Evolutionary conservation across 192 early-diverging fungal genomes (phyloP), one percentile per base, ranked within the genome.

Genomic region (Backusella westeae): DNA sequence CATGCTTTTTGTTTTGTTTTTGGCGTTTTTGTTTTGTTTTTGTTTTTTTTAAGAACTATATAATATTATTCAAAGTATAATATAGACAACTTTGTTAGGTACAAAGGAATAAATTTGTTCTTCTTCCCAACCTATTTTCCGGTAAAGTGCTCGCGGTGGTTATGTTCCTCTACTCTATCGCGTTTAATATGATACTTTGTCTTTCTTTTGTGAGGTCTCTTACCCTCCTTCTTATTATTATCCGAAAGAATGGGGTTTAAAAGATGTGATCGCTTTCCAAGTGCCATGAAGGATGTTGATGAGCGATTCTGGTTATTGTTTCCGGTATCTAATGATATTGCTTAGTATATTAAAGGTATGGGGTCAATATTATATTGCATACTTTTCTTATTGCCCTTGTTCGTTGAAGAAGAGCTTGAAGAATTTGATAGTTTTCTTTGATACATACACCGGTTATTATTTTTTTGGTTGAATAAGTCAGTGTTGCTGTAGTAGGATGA

Each of bases 221-320:
- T 63, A 29, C 56, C 56, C 56, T 63, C 56, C 26, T 63, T 63
- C 23, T 63, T 63, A 49, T 49, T 44, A 44, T 44, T 49, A 29
- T 63, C 56, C 3, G 12, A 14, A 23, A 39, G 52, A 49, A 70
- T 36, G 14, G 56, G 56, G 21, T 77, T 72, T 23, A 77, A 70
- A 21, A 77, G n/a, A 21, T 77, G 38, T 0, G 76, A 77, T 67
- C 72, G 52, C n/a, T 65, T 71, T 12, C 76, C 76, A 7, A 77
- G 41, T 8, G 39, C 41, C 76, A 72, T 66, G 26, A 46, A 42
- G 12, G 65, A 46, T 26, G 76, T 52, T 23, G 63, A 68, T 52
- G 38, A 36, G 6, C 36, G 34, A 36, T 70, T 49, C n/a, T 63
- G 69, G 9, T 38, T 44, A 12, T 71, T 10, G 3, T 41, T 12